These are phyloP conservation scores for Penicillium dipodomyicola DNA, from an alignment of 495 filamentous ascomycete genomes.

Conservation along the genomic window DNA sequence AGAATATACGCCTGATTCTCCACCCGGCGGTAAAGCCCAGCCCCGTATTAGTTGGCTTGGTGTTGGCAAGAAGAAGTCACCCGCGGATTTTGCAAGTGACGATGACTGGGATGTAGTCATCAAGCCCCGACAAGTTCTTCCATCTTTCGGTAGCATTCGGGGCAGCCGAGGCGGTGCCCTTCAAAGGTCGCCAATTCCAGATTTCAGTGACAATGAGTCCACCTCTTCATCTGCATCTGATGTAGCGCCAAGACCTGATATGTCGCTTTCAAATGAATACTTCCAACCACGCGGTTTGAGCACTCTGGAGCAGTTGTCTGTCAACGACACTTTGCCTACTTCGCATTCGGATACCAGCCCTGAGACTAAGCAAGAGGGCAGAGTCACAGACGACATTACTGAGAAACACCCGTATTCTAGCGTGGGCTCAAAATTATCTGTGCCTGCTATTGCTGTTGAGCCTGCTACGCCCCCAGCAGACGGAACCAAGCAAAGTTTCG, in stretches of 20 bases:
- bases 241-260: constrained; percentile 14
- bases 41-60: constrained; percentile 55
- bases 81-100: constrained; percentile 38
- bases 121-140: constrained; percentile 72
- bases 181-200: constrained; percentile 18
- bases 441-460: constrained; percentile 47
- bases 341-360: background rate
- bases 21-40: constrained; percentile 46
- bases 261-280: constrained; percentile 46
- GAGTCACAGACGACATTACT: background rate
- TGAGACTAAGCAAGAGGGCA: constrained; percentile 2
- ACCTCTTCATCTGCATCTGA: constrained; percentile 35
- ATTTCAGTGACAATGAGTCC: constrained; percentile 41
- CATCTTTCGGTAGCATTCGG: constrained; percentile 81
- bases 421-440: constrained; percentile 15
- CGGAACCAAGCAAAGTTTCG: constrained; percentile 36
- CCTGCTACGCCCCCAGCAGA: constrained; percentile 25
- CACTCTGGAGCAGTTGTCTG: constrained; percentile 18
- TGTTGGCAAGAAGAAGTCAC: constrained; percentile 46
- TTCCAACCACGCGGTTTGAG: constrained; percentile 8
- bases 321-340: constrained; percentile 4
- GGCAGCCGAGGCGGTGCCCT: constrained; percentile 34
- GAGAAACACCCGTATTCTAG: constrained; percentile 9
- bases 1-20: constrained; percentile 48
- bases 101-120: constrained; percentile 65